These are phyloP conservation scores for Moesziomyces parantarcticus DNA, from an alignment of 1,284 basidiomycete genomes.

Conservation along the genomic window DNA sequence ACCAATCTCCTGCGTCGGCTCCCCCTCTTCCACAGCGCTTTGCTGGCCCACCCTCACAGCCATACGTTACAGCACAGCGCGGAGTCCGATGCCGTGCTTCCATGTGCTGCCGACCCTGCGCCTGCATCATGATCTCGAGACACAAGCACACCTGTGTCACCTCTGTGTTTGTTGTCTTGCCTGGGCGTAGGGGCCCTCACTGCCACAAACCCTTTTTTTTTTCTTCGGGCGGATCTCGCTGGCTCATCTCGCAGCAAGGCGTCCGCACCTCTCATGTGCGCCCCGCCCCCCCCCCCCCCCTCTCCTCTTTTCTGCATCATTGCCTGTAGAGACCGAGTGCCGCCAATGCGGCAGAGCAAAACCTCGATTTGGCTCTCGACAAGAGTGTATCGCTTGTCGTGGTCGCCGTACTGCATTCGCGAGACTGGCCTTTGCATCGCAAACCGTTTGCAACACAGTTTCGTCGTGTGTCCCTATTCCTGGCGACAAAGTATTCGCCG, in stretches of 20 bases:
- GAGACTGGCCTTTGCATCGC: background rate
- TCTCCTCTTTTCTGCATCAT: no score
- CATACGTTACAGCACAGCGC: no score
- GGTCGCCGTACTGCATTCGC: background rate
- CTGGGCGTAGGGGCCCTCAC: background rate
- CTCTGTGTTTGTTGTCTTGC: conserved; percentile 20
- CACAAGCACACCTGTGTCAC: conserved; percentile 12
- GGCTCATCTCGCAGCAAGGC: conserved; percentile 9
- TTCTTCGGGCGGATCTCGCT: background rate
- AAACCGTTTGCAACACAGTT: conserved; percentile 9
- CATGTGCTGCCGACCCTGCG: no score
- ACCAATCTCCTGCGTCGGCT: background rate
- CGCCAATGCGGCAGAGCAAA: no score
- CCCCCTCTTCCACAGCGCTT: no score
- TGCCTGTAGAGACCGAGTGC: no score
- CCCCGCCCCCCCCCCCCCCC: no score
- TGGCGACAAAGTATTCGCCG: background rate
- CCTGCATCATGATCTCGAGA: conserved; percentile 1
- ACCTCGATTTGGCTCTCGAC: no score
- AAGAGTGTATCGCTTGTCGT: no score
- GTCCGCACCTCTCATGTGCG: background rate
- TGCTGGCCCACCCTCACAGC: no score
- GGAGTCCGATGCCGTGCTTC: background rate
- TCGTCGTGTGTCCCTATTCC: background rate
- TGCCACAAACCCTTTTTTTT: background rate